These are phyloP conservation scores for Microcyclosporella mali DNA, from an alignment of 2,329 filamentous ascomycete species.

Conservation along the genomic window DNA sequence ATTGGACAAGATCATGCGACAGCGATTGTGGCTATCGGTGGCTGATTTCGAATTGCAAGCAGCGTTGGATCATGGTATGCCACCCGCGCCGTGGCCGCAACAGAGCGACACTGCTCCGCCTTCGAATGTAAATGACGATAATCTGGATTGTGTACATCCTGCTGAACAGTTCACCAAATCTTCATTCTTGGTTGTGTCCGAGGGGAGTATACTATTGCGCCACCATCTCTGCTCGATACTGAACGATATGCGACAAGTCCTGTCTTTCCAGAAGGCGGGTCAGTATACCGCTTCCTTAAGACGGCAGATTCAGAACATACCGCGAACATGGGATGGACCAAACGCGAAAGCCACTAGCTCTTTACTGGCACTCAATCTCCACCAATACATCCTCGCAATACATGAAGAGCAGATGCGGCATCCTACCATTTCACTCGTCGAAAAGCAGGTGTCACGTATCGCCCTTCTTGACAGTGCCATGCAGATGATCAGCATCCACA, in stretches of 20 bases:
- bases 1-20: constrained; percentile 1
- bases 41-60: background rate
- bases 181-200: background rate
- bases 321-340: background rate
- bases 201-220: background rate
- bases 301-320: background rate
- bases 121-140: background rate
- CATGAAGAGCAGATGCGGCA: constrained; percentile 1
- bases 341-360: background rate
- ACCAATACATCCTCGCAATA: constrained; percentile 2
- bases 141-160: background rate
- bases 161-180: background rate
- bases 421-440: background rate
- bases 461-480: background rate
- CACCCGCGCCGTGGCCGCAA: background rate
- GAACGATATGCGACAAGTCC: background rate
- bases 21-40: background rate
- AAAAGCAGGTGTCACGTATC: background rate
- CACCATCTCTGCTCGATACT: background rate
- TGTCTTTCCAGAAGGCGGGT: background rate
- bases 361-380: background rate
- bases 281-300: background rate
- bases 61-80: background rate
- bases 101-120: background rate
- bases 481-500: constrained; percentile 1